Percentiles rank a stretch among this genome's conserved stretches.
Evolutionary conservation across 257 asterid genomes (phyloP).

Genomic region (Salvia rosmarinus): DNA sequence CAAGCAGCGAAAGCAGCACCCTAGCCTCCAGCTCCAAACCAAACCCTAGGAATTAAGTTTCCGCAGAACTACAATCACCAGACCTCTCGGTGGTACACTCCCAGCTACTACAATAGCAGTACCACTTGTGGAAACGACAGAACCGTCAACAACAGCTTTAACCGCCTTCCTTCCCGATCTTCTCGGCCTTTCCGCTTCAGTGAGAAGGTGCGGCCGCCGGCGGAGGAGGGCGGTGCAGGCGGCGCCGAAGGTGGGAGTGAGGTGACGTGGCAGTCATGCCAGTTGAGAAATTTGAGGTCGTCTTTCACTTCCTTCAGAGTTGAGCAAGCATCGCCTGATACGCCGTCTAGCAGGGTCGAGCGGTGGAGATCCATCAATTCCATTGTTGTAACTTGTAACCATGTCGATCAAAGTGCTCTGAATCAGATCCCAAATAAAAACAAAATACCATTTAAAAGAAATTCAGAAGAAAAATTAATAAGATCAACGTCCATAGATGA

Average conservation of each 20-base stretch:
- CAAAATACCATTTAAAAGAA: neutral
- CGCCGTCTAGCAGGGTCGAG: slow-evolving; percentile 53
- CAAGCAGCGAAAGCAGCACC: slow-evolving; percentile 25
- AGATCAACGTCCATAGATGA: neutral
- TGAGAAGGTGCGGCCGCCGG: slow-evolving; percentile 6
- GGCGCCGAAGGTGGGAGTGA: slow-evolving; percentile 53
- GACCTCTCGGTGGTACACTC: slow-evolving; percentile 20
- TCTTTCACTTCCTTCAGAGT: slow-evolving; percentile 48
- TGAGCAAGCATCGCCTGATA: slow-evolving; percentile 48
- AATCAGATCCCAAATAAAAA: slow-evolving; percentile 3
- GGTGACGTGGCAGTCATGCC: slow-evolving; percentile 78
- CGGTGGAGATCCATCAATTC: slow-evolving; percentile 59
- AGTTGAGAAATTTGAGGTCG: slow-evolving; percentile 57
- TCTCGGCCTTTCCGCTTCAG: slow-evolving; percentile 25
- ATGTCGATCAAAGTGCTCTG: slow-evolving; percentile 50
- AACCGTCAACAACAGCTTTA: slow-evolving; percentile 16
- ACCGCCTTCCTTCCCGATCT: neutral
- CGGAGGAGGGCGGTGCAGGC: slow-evolving; percentile 29
- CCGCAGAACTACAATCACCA: neutral
- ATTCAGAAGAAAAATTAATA: neutral
- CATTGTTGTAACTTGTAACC: slow-evolving; percentile 47
- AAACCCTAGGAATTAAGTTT: slow-evolving; percentile 1
- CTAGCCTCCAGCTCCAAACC: neutral
- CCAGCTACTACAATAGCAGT: slow-evolving; percentile 2
- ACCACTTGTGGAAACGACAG: slow-evolving; percentile 8